Base-by-base conservation (phyloP, 2,329 filamentous ascomycete species). In the Biscogniauxia sp. region DNA sequence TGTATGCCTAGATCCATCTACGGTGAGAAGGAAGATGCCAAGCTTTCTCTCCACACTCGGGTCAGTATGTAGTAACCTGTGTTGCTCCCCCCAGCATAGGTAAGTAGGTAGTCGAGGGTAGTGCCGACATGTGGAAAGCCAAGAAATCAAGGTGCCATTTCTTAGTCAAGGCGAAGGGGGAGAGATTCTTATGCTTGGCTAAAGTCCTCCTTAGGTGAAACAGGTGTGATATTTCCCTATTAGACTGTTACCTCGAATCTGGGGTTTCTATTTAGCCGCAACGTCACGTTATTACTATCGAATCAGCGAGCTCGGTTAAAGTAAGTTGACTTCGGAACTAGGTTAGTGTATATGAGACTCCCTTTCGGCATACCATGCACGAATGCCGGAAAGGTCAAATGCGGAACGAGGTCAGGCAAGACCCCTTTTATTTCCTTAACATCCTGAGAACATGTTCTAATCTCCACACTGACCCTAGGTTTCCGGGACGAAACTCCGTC, bases 201-300 rank as follows among this genome's bases (percentile, higher is more conserved):
- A 69, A 69, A 71, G 57, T 64, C 60, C 62, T 65, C 65, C 63
- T 69, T 70, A 69, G 65, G 61, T 68, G 67, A 70, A 70, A 71
- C 69, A 64, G 53, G 26, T 65, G 61, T 65, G 57, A 63, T 61
- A 66, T 61, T 61, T 62, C 61, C 64, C 64, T 57, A 67, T 62
- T 66, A 54, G 61, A 58, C 64, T 57, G 65, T 62, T 66, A 53
- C 61, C 57, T 64, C 56, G 59, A 41, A 54, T 56, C 60, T 28
- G 56, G 55, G 59, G 61, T 54, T 45, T 51, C 58, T 57, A 66
- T 71, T 72, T 72, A 72, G 70, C 70, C 69, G 70, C 64, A 66
- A 65, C 62, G 55, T 53, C 17, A 19, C 54, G 7, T 26, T 54
- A 55, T 41, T 15, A 56, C 61, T 51, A n/a, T 54, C 54, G 50